phyloP scores from a whole-genome alignment of 352 stramenopile species.

The Thraustochytrium striatum region DNA sequence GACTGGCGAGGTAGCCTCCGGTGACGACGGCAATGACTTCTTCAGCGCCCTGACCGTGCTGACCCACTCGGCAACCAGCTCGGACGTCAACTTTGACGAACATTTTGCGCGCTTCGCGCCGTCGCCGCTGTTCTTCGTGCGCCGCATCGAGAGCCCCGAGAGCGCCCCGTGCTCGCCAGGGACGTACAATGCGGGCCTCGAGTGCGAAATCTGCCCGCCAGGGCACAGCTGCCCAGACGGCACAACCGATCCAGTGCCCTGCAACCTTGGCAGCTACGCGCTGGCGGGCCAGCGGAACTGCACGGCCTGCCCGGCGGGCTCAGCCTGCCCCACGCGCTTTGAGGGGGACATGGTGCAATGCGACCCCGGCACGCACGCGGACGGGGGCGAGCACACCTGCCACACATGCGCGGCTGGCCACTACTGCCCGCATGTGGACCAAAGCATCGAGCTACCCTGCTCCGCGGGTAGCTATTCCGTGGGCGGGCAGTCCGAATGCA shows the following conservation, averaged over 20 bases:
- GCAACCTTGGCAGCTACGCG: constrained; percentile 67
- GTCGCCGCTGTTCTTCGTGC: constrained; percentile 16
- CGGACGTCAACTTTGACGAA: neutral
- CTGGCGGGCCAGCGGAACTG: constrained; percentile 61
- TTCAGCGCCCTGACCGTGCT: constrained; percentile 2
- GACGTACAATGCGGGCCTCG: neutral
- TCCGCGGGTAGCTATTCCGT: constrained; percentile 65
- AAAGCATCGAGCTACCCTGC: constrained; percentile 56
- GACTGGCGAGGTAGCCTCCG: neutral
- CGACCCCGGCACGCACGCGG: constrained; percentile 59
- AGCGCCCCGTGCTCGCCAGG: neutral
- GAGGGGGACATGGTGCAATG: neutral
- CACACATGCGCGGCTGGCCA: constrained; percentile 59
- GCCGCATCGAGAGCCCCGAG: constrained; percentile 7
- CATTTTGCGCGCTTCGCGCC: neutral
- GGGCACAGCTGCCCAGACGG: constrained; percentile 70
- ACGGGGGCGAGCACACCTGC: constrained; percentile 54
- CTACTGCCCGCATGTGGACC: constrained; percentile 55
- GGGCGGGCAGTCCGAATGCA: constrained; percentile 61
- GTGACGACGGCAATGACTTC: neutral
- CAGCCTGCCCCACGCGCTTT: neutral
- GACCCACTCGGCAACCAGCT: neutral
- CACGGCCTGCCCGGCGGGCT: constrained; percentile 67
- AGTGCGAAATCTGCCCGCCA: constrained; percentile 60
- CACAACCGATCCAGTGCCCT: constrained; percentile 64